phyloP scores from a whole-genome alignment of 139 green algal species.

The Tetratostichococcus sp. region DNA sequence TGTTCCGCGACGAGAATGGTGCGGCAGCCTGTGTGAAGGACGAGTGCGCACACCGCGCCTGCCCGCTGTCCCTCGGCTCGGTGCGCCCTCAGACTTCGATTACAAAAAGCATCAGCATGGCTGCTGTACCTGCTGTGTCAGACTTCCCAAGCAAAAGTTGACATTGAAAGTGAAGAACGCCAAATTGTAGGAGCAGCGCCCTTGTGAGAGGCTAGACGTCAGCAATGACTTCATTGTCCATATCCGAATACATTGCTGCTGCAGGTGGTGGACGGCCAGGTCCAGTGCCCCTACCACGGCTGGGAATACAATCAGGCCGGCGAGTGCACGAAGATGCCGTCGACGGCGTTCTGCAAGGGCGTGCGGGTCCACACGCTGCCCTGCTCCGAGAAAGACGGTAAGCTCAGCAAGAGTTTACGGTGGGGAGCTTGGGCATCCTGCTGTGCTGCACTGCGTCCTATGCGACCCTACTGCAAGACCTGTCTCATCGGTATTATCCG shows the following conservation, averaged over 20 bases:
- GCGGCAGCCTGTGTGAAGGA: slow-evolving; percentile 74
- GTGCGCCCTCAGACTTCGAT: slow-evolving; percentile 25
- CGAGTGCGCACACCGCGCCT: slow-evolving; percentile 92
- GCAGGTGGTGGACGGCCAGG: slow-evolving; percentile 40
- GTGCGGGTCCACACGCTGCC: slow-evolving; percentile 75
- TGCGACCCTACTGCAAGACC: no score
- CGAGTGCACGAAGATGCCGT: slow-evolving; percentile 90
- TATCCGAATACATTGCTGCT: slow-evolving; percentile 30
- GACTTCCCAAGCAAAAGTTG: no score
- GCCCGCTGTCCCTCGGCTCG: slow-evolving; percentile 83
- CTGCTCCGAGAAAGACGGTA: slow-evolving; percentile 76
- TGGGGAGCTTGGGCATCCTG: neutral
- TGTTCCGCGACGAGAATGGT: slow-evolving; percentile 77
- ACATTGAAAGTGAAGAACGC: no score
- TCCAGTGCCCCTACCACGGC: slow-evolving; percentile 90
- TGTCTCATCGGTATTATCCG: neutral
- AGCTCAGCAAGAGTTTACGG: no score
- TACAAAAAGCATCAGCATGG: no score
- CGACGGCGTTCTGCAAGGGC: slow-evolving; percentile 61
- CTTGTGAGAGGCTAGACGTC: no score
- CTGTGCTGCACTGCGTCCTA: neutral
- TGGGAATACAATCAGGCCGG: slow-evolving; percentile 85
- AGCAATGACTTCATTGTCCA: neutral
- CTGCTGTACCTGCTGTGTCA: no score
- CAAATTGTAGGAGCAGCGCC: no score